Base-by-base conservation (phyloP, 129 eudicot genomes). In the Chrysanthemum makinoi region DNA sequence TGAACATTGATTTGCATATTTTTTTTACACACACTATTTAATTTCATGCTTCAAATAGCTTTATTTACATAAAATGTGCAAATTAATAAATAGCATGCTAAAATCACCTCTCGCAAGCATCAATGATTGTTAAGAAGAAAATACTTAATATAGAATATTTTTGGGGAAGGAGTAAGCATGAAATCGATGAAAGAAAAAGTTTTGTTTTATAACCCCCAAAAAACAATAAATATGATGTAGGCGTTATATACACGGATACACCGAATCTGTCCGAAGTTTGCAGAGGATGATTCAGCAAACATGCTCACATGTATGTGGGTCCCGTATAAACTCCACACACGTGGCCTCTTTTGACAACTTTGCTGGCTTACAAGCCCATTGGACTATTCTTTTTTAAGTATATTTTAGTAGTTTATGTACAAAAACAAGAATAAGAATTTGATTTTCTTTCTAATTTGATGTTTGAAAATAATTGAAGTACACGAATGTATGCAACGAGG, bases 221-320 rank as follows among this genome's bases (percentile, higher is more conserved):
- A 74, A 26, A 46, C 48, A 75, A 63, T 26, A 47, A 26, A 13
- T 30, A 58, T 47, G 65, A 64, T 44, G 20, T n/a, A 49, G 72
- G 71, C 14, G 39, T 75, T 18, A 50, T 50, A 48, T 60, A 68
- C 80, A 68, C 58, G 16, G 75, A 48, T 60, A 68, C 80, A 68
- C 58, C 24, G 75, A 76, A 76, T 35, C 70, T 58, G 50, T 55
- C 28, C 11, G 68, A 68, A 68, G 69, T 59, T 10, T 61, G 75
- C 65, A 77, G 55, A 76, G 49, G 70, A 77, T 77, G 80, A 69
- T 5, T 35, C 46, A 61, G 30, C 65, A 52, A 70, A 77, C 76
- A 77, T 62, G 76, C 55, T 70, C 81, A 77, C 81, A 77, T 77
- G 81, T 62, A 49, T 5, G 80, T 76, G 70, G 75, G 80, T 6